Base-by-base conservation (phyloP, 495 filamentous ascomycete species). In the Neurospora terricola region DNA sequence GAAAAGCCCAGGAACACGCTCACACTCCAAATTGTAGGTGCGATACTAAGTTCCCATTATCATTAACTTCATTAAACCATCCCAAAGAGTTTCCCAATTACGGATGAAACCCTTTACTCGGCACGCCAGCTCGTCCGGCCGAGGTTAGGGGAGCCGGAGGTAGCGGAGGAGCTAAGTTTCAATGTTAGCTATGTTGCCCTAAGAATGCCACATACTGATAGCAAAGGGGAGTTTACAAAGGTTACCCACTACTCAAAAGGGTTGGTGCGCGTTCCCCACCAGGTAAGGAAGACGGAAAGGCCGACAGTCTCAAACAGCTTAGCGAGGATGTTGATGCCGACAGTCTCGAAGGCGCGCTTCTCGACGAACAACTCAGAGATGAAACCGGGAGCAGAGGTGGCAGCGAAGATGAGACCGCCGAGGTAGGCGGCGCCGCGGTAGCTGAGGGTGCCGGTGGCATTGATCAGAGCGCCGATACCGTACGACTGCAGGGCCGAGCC, bases 401-500 rank as follows among this genome's bases (percentile, higher is more conserved):
- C 96, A 69, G 94, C 88, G 86, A 99, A 98, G 82, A 99, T 90
- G 78, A 99, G 87, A 43, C 86, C 87, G 71, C 96, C 96, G 42
- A 99, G 84, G 84, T 98, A 99, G 21, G 96, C 93, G 74, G 96
- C 96, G 77, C 96, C 96, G 87, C 97, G 97, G 85, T 98, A 98
- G 84, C 87, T 92, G 71, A 99, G 86, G 48, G 94, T 97, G 73
- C 94, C 94, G 37, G 95, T 97, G 73, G 94, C 93, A 82, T 97
- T 98, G 85, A 99, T 93, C 76, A 99, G 86, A 69, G 96, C 96
- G 75, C 93, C 96, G 71, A 99, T 91, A 76, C 95, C 96, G 79
- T 99, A 99, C 54, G 94, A 89, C 86, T 99, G 96, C 68, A 96
- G 82, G 66, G 92, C 92, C 59, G 93, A 95, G 77, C 96, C 96